These are phyloP conservation scores for Colletotrichum salicis DNA, from an alignment of 2,329 filamentous ascomycete genomes.

Conservation along the genomic window DNA sequence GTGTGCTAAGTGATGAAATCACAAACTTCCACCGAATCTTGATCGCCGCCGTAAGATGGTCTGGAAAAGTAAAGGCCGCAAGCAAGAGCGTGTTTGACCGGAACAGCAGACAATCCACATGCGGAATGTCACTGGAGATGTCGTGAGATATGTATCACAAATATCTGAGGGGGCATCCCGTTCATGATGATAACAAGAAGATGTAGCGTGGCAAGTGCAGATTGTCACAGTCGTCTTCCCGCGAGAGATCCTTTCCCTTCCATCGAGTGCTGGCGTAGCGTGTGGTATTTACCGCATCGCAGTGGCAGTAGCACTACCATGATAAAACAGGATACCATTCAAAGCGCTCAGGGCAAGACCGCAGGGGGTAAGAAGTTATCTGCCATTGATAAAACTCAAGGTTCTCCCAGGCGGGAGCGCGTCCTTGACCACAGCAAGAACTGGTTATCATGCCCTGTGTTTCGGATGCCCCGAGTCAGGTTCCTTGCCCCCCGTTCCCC, in stretches of 20 bases:
- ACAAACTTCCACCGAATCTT: background rate
- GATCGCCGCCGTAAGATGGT: background rate
- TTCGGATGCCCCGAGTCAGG: conserved; percentile 3
- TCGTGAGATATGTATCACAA: background rate
- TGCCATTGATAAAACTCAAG: background rate
- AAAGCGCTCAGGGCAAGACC: background rate
- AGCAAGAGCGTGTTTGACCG: background rate
- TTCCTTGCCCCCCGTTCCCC: background rate
- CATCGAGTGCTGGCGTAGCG: background rate
- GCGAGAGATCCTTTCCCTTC: background rate
- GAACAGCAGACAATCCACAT: background rate
- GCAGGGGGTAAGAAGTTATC: background rate
- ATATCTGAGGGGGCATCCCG: background rate
- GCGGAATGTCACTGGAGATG: background rate
- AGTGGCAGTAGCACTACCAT: background rate
- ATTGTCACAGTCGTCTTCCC: background rate
- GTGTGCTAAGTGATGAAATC: too few relatives aligned
- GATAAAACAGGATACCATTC: conserved; percentile 7
- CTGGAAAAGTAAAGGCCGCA: background rate
- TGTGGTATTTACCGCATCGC: background rate
- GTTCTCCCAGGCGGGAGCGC: background rate
- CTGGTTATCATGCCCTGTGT: background rate
- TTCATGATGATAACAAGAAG: background rate
- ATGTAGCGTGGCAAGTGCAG: background rate
- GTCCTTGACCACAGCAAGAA: background rate